phyloP scores from a whole-genome alignment of 2,329 filamentous ascomycete species.

The Tolypocladium album region DNA sequence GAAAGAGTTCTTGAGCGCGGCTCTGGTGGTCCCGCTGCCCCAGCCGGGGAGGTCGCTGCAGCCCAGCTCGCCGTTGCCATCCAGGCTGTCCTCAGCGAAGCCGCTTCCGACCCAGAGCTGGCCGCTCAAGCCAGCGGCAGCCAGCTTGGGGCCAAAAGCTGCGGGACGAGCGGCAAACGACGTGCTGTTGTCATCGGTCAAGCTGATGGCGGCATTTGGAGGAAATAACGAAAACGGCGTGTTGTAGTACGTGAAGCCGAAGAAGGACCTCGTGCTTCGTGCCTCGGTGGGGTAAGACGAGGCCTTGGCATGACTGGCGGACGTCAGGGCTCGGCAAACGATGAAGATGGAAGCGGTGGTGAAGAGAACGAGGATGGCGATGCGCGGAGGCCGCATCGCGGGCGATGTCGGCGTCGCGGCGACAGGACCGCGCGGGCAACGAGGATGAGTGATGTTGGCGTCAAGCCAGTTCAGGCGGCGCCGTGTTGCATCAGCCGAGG shows the following conservation, averaged over 20 bases:
- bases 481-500: conserved; percentile 1
- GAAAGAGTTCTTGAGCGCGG: conserved; percentile 27
- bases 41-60: conserved; percentile 93
- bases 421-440: not conserved
- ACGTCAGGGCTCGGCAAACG: conserved; percentile 39
- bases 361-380: conserved; percentile 43
- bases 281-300: conserved; percentile 11
- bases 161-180: conserved; percentile 91
- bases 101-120: conserved; percentile 90
- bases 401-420: not conserved
- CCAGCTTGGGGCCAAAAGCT: conserved; percentile 77
- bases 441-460: not conserved
- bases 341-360: conserved; percentile 43
- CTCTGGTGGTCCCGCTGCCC: conserved; percentile 49
- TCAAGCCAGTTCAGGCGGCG: conserved; percentile 3
- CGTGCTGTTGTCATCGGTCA: conserved; percentile 96
- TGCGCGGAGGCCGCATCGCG: conserved; percentile 43
- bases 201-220: conserved; percentile 86
- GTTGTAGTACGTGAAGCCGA: conserved; percentile 56
- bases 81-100: conserved; percentile 69
- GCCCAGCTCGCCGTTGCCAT: conserved; percentile 74
- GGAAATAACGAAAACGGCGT: conserved; percentile 82
- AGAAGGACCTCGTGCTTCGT: conserved; percentile 15
- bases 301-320: conserved; percentile 18
- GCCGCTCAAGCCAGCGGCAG: conserved; percentile 67